A percentile compares a stretch with the other conserved stretches of the same genome.
These are phyloP conservation scores for Apostasia shenzhenica DNA, from an alignment of 106 monocot species.

Conservation along the genomic window DNA sequence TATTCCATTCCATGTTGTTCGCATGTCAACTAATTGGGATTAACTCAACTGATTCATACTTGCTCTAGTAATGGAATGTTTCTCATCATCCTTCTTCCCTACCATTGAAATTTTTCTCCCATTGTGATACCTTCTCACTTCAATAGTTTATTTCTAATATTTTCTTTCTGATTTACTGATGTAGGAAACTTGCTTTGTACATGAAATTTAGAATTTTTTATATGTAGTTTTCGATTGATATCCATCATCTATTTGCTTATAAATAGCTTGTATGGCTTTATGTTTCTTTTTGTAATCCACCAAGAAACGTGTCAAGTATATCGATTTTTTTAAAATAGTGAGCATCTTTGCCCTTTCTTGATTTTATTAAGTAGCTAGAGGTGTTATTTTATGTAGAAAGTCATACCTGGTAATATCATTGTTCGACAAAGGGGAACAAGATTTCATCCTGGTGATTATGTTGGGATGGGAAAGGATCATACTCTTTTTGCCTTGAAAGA, in stretches of 20 bases:
- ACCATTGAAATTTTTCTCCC: not conserved
- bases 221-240: too few species aligned
- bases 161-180: not conserved
- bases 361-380: not conserved
- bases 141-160: not conserved
- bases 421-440: constrained; percentile 84
- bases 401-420: constrained; percentile 94
- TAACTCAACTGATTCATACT: too few species aligned
- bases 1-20: too few species aligned
- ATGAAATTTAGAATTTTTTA: too few species aligned
- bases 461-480: constrained; percentile 95
- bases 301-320: too few species aligned
- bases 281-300: too few species aligned
- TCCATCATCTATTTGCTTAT: not conserved
- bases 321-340: not conserved
- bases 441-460: constrained; percentile 86
- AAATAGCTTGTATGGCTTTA: not conserved
- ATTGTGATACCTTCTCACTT: not conserved
- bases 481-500: constrained; percentile 87
- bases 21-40: too few species aligned
- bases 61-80: too few species aligned
- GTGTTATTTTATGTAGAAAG: constrained; percentile 38
- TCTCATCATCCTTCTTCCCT: too few species aligned
- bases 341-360: not conserved
- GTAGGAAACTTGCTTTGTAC: too few species aligned